Evolutionary conservation across 2,329 filamentous ascomycete genomes (phyloP).

Genomic region (Xylaria sp.): DNA sequence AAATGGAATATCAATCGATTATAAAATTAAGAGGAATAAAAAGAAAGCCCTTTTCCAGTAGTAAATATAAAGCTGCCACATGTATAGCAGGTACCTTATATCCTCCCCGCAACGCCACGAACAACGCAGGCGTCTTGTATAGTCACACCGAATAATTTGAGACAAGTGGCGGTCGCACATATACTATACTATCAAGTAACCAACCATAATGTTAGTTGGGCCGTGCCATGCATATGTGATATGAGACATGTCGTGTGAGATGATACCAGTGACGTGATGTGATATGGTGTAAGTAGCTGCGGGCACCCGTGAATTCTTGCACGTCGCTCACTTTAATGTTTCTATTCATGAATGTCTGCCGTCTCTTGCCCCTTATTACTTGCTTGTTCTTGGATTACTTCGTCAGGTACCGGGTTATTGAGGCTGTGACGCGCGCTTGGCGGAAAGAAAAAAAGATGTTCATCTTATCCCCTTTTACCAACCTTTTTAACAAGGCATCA

Average conservation of each 20-base stretch:
- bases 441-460: neutral
- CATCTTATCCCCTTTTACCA: too few species aligned
- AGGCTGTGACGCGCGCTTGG: neutral
- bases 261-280: neutral
- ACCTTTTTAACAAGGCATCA: too few species aligned
- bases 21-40: too few species aligned
- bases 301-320: neutral
- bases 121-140: neutral
- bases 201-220: neutral
- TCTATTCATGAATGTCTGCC: neutral
- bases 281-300: neutral
- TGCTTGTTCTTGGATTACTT: neutral
- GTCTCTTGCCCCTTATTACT: neutral
- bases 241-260: neutral
- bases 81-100: neutral
- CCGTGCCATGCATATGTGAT: neutral
- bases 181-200: neutral
- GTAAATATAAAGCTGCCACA: neutral
- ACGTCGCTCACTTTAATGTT: neutral
- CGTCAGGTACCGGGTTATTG: neutral
- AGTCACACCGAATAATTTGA: neutral
- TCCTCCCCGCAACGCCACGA: neutral
- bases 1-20: too few species aligned
- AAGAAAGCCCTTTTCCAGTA: neutral
- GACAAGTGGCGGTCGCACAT: conserved; percentile 6